These are phyloP conservation scores for Starmerella stellata DNA, from an alignment of 805 yeast genomes.

Conservation along the genomic window DNA sequence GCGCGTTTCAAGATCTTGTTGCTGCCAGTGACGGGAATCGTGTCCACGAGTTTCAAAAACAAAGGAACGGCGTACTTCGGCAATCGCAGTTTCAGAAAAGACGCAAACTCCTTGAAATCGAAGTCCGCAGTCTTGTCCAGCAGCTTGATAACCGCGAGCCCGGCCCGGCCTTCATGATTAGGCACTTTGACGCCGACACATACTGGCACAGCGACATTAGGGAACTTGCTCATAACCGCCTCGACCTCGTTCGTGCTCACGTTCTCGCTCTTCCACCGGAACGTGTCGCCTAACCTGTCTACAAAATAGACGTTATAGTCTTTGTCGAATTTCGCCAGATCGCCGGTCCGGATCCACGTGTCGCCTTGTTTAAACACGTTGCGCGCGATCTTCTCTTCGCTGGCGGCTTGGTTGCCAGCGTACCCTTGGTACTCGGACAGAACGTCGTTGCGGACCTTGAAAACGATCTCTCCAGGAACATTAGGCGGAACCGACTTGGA, in stretches of 20 bases:
- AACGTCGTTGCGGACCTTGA: constrained; percentile 52
- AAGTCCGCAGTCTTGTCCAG: constrained; percentile 18
- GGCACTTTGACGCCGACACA: constrained; percentile 83
- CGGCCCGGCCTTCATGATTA: constrained; percentile 85
- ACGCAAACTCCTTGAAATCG: constrained; percentile 26
- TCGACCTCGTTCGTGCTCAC: constrained; percentile 90
- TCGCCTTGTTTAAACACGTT: constrained; percentile 73
- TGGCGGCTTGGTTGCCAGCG: constrained; percentile 59
- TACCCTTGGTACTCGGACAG: constrained; percentile 77
- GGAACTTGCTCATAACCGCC: constrained; percentile 31
- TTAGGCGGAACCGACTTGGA: constrained; percentile 36
- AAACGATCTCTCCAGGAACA: constrained; percentile 77
- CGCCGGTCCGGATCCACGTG: constrained; percentile 83
- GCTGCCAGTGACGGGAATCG: constrained; percentile 54
- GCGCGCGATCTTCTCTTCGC: constrained; percentile 52
- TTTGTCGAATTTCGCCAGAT: constrained; percentile 49
- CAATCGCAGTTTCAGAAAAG: constrained; percentile 28
- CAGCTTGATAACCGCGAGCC: constrained; percentile 61
- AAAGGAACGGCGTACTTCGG: constrained; percentile 79
- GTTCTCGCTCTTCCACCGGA: constrained; percentile 92
- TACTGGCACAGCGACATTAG: constrained; percentile 36
- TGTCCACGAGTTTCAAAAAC: constrained; percentile 48
- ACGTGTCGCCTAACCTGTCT: constrained; percentile 87
- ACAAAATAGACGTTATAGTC: constrained; percentile 63
- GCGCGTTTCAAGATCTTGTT: constrained; percentile 69